A percentile compares a stretch with the other conserved stretches of the same genome.
Conservation (phyloP, 176 grass and related monocot genomes). For the Eremochloa ophiuroides region DNA sequence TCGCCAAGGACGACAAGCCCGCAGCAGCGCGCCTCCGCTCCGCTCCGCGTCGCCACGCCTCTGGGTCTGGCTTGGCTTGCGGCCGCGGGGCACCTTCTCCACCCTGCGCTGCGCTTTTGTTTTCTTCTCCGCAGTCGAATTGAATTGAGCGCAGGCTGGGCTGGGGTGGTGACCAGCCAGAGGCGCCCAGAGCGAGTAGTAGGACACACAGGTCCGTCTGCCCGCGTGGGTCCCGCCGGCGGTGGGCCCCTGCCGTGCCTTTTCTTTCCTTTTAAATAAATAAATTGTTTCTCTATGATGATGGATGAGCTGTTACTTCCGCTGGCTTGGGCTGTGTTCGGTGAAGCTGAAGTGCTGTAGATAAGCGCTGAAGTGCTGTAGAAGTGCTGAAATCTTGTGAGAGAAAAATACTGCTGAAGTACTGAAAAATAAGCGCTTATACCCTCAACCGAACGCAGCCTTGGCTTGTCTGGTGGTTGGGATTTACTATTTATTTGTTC, state of each 20-base stretch:
- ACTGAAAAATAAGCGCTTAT: too few species aligned
- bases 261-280: neutral
- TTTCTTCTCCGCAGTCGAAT: slow-evolving; percentile 37
- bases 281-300: neutral
- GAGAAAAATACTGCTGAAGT: too few species aligned
- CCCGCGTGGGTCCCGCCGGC: neutral
- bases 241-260: neutral
- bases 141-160: slow-evolving; percentile 28
- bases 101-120: slow-evolving; percentile 10
- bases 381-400: too few species aligned
- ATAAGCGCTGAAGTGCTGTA: too few species aligned
- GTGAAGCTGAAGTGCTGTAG: too few species aligned
- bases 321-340: slow-evolving; percentile 21
- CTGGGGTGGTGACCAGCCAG: neutral
- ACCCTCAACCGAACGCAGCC: too few species aligned
- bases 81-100: slow-evolving; percentile 19
- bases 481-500: slow-evolving; percentile 39
- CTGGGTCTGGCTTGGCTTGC: slow-evolving; percentile 7
- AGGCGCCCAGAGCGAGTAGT: neutral
- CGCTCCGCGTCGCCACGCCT: neutral
- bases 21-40: neutral
- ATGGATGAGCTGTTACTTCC: slow-evolving; percentile 42
- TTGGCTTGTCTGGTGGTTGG: slow-evolving; percentile 27
- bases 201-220: neutral
- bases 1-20: neutral